Conservation (phyloP, 768 basidiomycete species). For the Tylopilus felleus region DNA sequence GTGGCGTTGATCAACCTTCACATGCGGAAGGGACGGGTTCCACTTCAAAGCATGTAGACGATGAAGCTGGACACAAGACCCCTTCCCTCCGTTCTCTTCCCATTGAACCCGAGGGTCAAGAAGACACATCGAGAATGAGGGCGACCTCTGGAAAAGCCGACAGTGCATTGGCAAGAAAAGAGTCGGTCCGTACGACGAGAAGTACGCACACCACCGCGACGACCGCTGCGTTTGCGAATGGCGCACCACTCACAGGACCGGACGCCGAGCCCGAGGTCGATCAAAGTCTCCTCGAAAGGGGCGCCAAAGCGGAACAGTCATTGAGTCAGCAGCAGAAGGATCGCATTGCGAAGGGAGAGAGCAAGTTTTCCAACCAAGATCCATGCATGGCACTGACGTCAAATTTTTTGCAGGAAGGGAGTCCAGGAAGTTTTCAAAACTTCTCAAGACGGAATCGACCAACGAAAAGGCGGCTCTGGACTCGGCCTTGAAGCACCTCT, state of each 20-base stretch:
- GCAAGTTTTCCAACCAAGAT: constrained; percentile 33
- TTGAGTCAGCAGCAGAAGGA: constrained; percentile 50
- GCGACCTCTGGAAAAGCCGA: neutral
- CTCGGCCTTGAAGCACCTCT: constrained; percentile 61
- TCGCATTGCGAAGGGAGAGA: constrained; percentile 49
- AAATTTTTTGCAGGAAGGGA: constrained; percentile 45
- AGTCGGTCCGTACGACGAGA: constrained; percentile 22
- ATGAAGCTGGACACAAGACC: neutral
- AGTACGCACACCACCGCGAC: constrained; percentile 16
- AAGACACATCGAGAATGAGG: neutral
- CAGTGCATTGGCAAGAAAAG: constrained; percentile 11
- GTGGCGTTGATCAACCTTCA: neutral
- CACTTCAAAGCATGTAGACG: neutral
- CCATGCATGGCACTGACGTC: neutral
- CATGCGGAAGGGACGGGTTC: neutral
- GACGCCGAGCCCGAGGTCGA: constrained; percentile 41
- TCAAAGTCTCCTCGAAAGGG: constrained; percentile 38
- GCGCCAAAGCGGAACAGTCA: constrained; percentile 44
- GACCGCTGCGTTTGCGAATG: constrained; percentile 45
- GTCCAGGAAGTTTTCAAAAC: constrained; percentile 58
- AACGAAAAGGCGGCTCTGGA: constrained; percentile 61
- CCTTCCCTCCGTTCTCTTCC: constrained; percentile 28
- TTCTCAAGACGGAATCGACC: constrained; percentile 68
- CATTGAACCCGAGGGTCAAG: constrained; percentile 7
- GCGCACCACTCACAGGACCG: constrained; percentile 52